Base-by-base conservation (phyloP, 371 early-diverging fungal genomes). In the Mucor mucedo region DNA sequence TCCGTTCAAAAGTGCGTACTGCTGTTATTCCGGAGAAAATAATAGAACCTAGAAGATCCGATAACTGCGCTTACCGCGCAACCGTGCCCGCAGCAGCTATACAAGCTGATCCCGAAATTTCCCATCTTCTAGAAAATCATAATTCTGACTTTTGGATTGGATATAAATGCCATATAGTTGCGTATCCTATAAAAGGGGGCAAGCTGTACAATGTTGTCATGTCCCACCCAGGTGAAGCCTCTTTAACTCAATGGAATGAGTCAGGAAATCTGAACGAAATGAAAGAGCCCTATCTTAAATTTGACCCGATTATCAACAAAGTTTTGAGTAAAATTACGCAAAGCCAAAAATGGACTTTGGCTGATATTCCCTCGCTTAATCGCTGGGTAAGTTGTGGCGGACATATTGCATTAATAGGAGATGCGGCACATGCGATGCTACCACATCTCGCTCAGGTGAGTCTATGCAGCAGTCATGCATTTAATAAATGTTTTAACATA, bases 131-230 rank as follows among this genome's bases (percentile, higher is more conserved):
- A 68, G 65, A 72, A 21, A 69, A 68, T 41, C 65, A 60, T 35
- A 72, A 68, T 49, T 72, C 72, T 4, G 68, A 72, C 52, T 72
- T 68, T 54, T 72, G 72, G 72, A 72, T 72, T 45, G 72, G 72
- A 2, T 64, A 68, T 33, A 61, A 65, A 35, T 64, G 72, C 5
- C 72, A 72, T 16, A 47, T 72, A 30, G 68, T 72, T 65, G 72
- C 68, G 3, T 72, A 72, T 39, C 72, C 72, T 38, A 72, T 72
- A 11, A 65, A 69, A 32, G 60, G 63, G 30, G 72, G 72, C 11
- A 52, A 68, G 35, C 45, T 72, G 21, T 72, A 72, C 35, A 72
- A 72, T 41, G 35, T 72, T n/a, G 72, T 72, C 41, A 68, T 72
- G 68, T 64, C 65, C 11, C 69, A 68, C 39, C 68, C 72, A 27